Base-by-base conservation (phyloP, 73 alveolate species). In the Paramecium tetraurelia region DNA sequence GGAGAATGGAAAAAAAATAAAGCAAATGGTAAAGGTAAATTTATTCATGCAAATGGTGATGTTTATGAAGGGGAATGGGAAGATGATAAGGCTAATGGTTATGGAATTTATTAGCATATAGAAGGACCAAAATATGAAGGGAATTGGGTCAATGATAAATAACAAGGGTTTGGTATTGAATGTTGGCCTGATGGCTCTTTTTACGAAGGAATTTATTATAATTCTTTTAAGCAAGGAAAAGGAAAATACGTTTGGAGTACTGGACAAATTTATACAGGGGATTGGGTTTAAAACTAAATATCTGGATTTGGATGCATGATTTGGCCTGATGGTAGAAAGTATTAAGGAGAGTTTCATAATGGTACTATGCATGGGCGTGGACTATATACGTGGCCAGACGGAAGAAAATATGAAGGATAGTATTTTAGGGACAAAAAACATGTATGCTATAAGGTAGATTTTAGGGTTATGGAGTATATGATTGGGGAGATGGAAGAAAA, bases 61-160 rank as follows among this genome's bases (percentile, higher is more conserved):
- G 59, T 86, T 4, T 86, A 92, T 87, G 95, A 92, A 59, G 95
- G 95, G 0, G 85, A 85, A 35, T 92, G 95, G 95, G 48, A 58
- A 58, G 85, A 92, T 46, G 95, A 86, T 86, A 92, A 33, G 58
- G 94, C 94, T 16, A 86, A 94, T 83, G 97, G 97, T 7, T 77
- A 92, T 36, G 95, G 95, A 8, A 41, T 41, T 14, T 92, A 58
- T 35, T 41, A 31, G 14, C 89, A 93, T 77, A 46, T 63, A 21
- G 95, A 92, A 44, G 90, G 90, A 6, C 89, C 93, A 59, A 59
- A 57, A 44, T 92, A 59, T 86, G 71, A 86, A 21, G 95, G 95
- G 8, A 84, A 85, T 58, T 92, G 95, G 95, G 43, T 63, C 5
- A 63, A 92, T 38, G 86, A 92, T 68, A 86, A 59, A 59, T 76